Evolutionary conservation across 352 stramenopile species (phyloP), one percentile per base, ranked within the genome.

Genomic region (Elongisporangium undulatum): DNA sequence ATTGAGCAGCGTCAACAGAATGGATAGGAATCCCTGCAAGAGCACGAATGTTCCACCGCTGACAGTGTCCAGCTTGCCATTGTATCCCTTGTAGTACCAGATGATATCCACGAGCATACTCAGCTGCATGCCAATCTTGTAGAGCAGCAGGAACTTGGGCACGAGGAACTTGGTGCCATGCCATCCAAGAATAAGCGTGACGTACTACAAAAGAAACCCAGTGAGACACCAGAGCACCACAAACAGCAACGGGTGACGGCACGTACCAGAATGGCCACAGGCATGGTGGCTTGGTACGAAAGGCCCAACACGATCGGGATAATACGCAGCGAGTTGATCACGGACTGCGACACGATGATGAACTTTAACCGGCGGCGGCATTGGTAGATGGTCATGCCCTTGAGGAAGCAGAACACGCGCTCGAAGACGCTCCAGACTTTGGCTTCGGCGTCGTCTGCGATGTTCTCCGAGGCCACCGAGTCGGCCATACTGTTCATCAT

Each of bases 71-170:
- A 92, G 69, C 45, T 88, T 92, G 58, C 87, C 87, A 59, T 95
- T 95, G 77, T 94, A 95, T 57, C 83, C 83, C 41, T 89, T 85
- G 49, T 62, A 79, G 72, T 95, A 95, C 85, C 85, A 95, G 53
- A 94, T 87, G 39, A 94, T 75, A 61, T 95, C 87, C 26, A 95
- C 80, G 2, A 90, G 24, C 9, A 95, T 55, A 64, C 79, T 95
- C 21, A 95, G 61, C 58, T 95, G 87, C 87, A 95, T 95, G 52
- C 87, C 87, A 48, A 95, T 89, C 66, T 95, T 95, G 78, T 94
- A 95, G 56, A 89, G 81, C 22, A 95, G 74, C 58, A 95, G 62
- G 61, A 92, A 95, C 59, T 90, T 89, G 41, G 83, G 81, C 23
- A 88, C 79, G 20, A 95, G 71, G 69, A 94, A 94, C 56, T 92